Evolutionary conservation across 2,329 filamentous ascomycete genomes (phyloP).

Genomic region (Alternaria sp.): DNA sequence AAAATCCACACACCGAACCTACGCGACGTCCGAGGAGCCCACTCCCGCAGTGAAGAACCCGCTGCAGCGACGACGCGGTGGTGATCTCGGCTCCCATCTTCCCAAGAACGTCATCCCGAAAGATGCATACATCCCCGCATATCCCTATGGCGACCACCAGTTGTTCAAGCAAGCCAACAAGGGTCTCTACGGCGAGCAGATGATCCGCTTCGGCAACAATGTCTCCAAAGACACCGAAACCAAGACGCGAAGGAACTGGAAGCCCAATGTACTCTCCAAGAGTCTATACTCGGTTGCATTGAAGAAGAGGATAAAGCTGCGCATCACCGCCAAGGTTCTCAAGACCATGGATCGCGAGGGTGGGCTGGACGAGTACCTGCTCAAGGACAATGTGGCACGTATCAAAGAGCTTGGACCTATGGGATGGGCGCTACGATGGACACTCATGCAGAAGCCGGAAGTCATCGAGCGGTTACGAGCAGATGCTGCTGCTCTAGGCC

Average conservation of each 20-base stretch:
- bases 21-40: conserved; percentile 32
- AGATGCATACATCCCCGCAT: conserved; percentile 55
- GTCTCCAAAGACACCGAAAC: conserved; percentile 72
- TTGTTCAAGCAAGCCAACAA: conserved; percentile 83
- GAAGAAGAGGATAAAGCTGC: conserved; percentile 69
- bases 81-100: conserved; percentile 48
- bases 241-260: conserved; percentile 77
- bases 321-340: conserved; percentile 73
- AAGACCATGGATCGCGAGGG: conserved; percentile 79
- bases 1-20: conserved; percentile 34
- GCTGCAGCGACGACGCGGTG: conserved; percentile 39
- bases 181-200: conserved; percentile 74
- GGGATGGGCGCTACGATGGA: conserved; percentile 90
- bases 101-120: conserved; percentile 45
- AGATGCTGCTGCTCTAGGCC: conserved; percentile 71
- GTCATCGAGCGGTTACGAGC: conserved; percentile 72
- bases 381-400: conserved; percentile 78
- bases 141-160: conserved; percentile 74
- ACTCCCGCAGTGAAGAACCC: conserved; percentile 33
- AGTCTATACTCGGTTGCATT: conserved; percentile 71
- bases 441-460: conserved; percentile 79
- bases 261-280: conserved; percentile 75
- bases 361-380: conserved; percentile 88
- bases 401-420: conserved; percentile 87
- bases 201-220: conserved; percentile 81